These are phyloP conservation scores for Kodamaea sagamina DNA, from an alignment of 805 yeast species.

Conservation along the genomic window DNA sequence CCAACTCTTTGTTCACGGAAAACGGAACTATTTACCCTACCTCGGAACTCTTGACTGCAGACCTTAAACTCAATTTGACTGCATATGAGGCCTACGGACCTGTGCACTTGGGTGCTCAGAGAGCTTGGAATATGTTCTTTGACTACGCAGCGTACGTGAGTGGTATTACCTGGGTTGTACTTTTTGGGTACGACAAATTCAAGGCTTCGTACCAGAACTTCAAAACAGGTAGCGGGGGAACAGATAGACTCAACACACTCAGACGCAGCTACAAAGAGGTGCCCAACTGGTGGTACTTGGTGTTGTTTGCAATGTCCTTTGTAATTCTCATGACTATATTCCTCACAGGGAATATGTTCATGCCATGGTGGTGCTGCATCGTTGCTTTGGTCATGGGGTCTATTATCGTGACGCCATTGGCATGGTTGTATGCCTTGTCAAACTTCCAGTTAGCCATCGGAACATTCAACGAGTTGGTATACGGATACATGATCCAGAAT, in stretches of 20 bases:
- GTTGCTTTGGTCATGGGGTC: slow-evolving; percentile 48
- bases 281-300: slow-evolving; percentile 46
- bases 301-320: slow-evolving; percentile 39
- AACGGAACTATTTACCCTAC: slow-evolving; percentile 48
- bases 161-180: slow-evolving; percentile 48
- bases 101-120: slow-evolving; percentile 48
- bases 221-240: slow-evolving; percentile 19
- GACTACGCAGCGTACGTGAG: slow-evolving; percentile 55
- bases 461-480: slow-evolving; percentile 51
- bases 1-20: slow-evolving; percentile 40
- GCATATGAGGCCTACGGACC: slow-evolving; percentile 50
- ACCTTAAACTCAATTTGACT: slow-evolving; percentile 43
- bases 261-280: slow-evolving; percentile 42
- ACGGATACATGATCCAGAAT: slow-evolving; percentile 47
- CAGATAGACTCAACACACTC: slow-evolving; percentile 47
- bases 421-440: slow-evolving; percentile 52
- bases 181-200: slow-evolving; percentile 36
- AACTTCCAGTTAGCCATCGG: slow-evolving; percentile 56
- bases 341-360: slow-evolving; percentile 33
- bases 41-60: slow-evolving; percentile 38
- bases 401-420: slow-evolving; percentile 49
- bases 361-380: slow-evolving; percentile 47
- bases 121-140: slow-evolving; percentile 53
- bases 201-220: slow-evolving; percentile 19
- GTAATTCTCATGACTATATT: slow-evolving; percentile 35